Evolutionary conservation across 495 filamentous ascomycete genomes (phyloP).

Genomic region (Annulohypoxylon stygium): DNA sequence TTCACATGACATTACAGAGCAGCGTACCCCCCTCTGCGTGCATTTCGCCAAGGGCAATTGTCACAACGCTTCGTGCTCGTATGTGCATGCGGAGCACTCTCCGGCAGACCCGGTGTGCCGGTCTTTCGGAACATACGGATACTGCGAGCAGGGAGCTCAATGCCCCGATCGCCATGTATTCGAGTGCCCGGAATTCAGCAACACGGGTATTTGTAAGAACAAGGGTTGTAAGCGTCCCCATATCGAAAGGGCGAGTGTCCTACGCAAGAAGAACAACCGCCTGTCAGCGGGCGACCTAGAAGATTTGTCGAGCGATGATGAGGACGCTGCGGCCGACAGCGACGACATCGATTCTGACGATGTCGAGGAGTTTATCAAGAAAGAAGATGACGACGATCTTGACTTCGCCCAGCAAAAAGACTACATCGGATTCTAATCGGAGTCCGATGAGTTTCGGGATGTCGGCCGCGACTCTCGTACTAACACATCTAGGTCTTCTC

Average conservation of each 20-base stretch:
- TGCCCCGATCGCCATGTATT: slow-evolving; percentile 87
- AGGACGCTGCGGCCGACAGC: slow-evolving; percentile 80
- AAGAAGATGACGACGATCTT: slow-evolving; percentile 55
- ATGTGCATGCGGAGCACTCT: slow-evolving; percentile 87
- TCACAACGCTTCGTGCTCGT: slow-evolving; percentile 88
- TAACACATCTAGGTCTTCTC: slow-evolving; percentile 37
- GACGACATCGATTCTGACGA: slow-evolving; percentile 93
- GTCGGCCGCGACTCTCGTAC: neutral
- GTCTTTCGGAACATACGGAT: slow-evolving; percentile 86
- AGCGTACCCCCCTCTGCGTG: slow-evolving; percentile 88
- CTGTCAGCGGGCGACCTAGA: slow-evolving; percentile 68
- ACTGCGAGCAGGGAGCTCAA: slow-evolving; percentile 84
- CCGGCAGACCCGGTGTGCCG: slow-evolving; percentile 86
- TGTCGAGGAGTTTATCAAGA: slow-evolving; percentile 76
- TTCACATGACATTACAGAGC: slow-evolving; percentile 88
- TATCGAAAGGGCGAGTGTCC: slow-evolving; percentile 82
- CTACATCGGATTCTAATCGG: slow-evolving; percentile 61
- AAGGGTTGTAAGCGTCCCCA: slow-evolving; percentile 88
- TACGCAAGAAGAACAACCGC: slow-evolving; percentile 59
- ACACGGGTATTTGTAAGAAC: slow-evolving; percentile 84
- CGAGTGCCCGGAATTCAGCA: slow-evolving; percentile 96
- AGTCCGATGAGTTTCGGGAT: neutral
- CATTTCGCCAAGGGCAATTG: slow-evolving; percentile 94
- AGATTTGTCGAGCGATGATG: slow-evolving; percentile 88
- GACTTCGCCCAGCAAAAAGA: slow-evolving; percentile 61